Base-by-base conservation (phyloP, 768 basidiomycete genomes). In the Russula lepida region DNA sequence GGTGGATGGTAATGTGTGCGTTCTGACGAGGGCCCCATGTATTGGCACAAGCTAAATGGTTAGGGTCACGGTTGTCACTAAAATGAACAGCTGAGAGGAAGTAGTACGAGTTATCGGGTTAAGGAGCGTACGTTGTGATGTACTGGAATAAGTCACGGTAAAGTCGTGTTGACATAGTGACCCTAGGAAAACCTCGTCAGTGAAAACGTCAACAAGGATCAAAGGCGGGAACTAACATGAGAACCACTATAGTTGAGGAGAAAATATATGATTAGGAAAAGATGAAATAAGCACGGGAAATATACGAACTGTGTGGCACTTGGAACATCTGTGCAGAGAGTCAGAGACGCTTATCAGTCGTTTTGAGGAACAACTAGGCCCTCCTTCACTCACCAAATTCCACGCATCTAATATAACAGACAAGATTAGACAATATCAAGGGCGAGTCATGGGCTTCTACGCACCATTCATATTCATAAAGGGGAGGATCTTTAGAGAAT, bases 131-230 rank as follows among this genome's bases (percentile, higher is more conserved):
- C 56, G 43, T 48, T 28, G 51, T 48, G 25, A 61, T 61, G 48
- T 55, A 62, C 39, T 61, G 58, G 48, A 63, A 61, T 30, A 63
- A 54, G 28, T 55, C 47, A 41, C 59, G 59, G 41, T 56, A 61
- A 23, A 49, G 53, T 27, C 59, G 59, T 7, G 62, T 50, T 27
- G 54, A 39, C 6, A 49, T 61, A 48, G 51, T 62, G 48, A 61
- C 54, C 28, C 59, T 63, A 27, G 4, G 21, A 35, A 19, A 35
- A 30, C 3, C 19, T 11, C 28, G 37, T 33, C 39, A 27, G 41
- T 4, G 19, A 41, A 41, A 41, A 15, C 23, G 28, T 19, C 5
- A 15, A 27, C 13, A 9, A 37, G 52, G 15, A 30, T 19, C 6
- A 41, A 27, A n/a, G 11, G 23, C 7, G 27, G 25, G n/a, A 48